Base-by-base conservation (phyloP, 805 yeast genomes). In the Nakazawaea laoshanensis region DNA sequence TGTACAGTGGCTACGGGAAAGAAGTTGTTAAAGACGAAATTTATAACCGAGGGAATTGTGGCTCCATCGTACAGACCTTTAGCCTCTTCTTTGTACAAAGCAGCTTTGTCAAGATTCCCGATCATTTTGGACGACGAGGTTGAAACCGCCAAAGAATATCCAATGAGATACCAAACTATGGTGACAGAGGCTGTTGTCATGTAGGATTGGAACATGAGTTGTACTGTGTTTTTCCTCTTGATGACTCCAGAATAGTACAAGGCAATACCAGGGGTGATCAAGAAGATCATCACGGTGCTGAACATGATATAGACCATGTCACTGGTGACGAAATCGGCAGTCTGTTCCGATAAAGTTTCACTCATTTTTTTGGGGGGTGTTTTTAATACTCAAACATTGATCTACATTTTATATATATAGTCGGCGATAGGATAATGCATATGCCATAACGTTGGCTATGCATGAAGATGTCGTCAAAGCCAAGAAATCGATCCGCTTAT, bases 231-330 rank as follows among this genome's bases (percentile, higher is more conserved):
- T 39, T 64, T 64, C 34, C 67, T 53, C 34, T 49, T 60, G 28
- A 65, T 47, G 2, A 56, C 46, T 29, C 70, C 70, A n/a, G 60
- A 59, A 39, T 66, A 65, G 40, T 60, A 64, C 33, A 66, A 43
- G 22, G 66, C 68, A 44, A 66, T 63, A 12, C 54, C 63, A 3
- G 72, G 70, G 1, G 70, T 65, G 43, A 66, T 56, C 33, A 66
- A 52, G 47, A 62, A 63, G 13, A 74, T 73, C 7, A 63, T 61
- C 12, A 70, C 63, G 0, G 77, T 52, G 40, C 67, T 63, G 38
- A 65, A 55, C 52, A 65, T 42, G 8, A 68, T 59, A 36, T 66
- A 70, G 6, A 61, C 73, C 70, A 70, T 67, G 43, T 70, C 75
- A 7, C 65, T 60, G 1, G 65, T 45, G 23, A 42, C 53, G 11